Base-by-base conservation (phyloP, 2,329 filamentous ascomycete genomes). In the Neofusicoccum umdonicola region DNA sequence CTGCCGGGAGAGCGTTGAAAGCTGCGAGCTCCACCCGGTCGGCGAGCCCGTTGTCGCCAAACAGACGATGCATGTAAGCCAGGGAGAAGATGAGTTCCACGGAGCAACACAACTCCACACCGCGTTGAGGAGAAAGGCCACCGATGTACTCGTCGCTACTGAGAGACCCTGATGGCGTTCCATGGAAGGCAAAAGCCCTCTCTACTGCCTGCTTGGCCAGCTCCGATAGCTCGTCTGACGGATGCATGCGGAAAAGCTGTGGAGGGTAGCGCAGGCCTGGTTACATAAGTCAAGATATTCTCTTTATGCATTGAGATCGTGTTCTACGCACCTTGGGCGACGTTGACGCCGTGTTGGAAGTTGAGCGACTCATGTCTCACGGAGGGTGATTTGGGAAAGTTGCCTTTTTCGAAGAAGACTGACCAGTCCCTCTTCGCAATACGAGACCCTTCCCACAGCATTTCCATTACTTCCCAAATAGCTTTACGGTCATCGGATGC, bases 1-100 rank as follows among this genome's bases (percentile, higher is more conserved):
- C 80, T 4, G 77, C 81, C 1, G 82, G 82, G 3, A 84, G 69
- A 1, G 82, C 80, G 66, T 84, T 85, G 73, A 82, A 84, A 4
- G 81, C 79, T 12, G 80, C 76, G 9, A 76, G 68, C 66, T 85
- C 83, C 5, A 77, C 76, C 12, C 76, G 74, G 67, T 85, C 82
- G 3, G 82, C 82, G 65, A 80, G 81, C 5, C 50, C 19, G 51
- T 72, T 75, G 57, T 71, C 67, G 1, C 77, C 77, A 12, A 72
- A 67, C 8, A 72, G 69, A 15, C 72, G 75, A 62, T 77, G 77
- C 56, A 76, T 71, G 56, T 77, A 77, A 3, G 71, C 69, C 9
- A 74, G 57, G 0, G 75, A 77, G 66, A 75, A 78, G 27, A 69
- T 70, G 2, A 74, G 70, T 64, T 78, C 76, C 4, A 77, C 76